These are phyloP conservation scores for Cytospora paraplurivora DNA, from an alignment of 2,329 filamentous ascomycete species.

Conservation along the genomic window DNA sequence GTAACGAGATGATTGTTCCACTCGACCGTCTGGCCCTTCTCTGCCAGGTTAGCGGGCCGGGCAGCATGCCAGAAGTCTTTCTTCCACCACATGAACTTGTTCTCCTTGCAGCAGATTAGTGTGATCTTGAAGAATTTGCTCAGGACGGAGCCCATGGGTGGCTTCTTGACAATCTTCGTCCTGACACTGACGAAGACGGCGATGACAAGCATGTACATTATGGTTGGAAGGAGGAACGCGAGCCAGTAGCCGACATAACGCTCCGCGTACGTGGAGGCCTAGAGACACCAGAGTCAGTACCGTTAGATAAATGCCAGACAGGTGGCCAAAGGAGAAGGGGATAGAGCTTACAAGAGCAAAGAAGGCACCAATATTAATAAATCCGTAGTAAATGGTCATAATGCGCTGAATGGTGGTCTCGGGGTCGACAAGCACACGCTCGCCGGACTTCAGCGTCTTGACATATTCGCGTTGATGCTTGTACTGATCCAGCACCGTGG, in stretches of 20 bases:
- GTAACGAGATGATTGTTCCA: slow-evolving; percentile 69
- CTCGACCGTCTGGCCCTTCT: slow-evolving; percentile 52
- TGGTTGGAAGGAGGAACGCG: slow-evolving; percentile 54
- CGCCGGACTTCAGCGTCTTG: slow-evolving; percentile 46
- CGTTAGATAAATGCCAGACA: too few relatives aligned
- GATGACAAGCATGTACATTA: slow-evolving; percentile 62
- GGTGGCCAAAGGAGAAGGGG: too few relatives aligned
- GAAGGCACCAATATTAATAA: slow-evolving; percentile 69
- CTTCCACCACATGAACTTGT: slow-evolving; percentile 54
- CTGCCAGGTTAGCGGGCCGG: slow-evolving; percentile 55
- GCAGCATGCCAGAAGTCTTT: slow-evolving; percentile 61
- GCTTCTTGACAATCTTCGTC: slow-evolving; percentile 57
- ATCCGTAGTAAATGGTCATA: slow-evolving; percentile 57
- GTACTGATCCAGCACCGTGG: slow-evolving; percentile 48
- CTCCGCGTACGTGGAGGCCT: slow-evolving; percentile 69
- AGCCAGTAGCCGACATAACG: slow-evolving; percentile 78
- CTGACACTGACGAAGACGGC: slow-evolving; percentile 58
- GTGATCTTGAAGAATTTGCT: slow-evolving; percentile 60
- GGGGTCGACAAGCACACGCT: slow-evolving; percentile 50
- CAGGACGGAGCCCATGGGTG: slow-evolving; percentile 68
- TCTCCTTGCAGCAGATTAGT: slow-evolving; percentile 54
- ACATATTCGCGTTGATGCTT: slow-evolving; percentile 44
- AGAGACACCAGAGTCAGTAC: too few relatives aligned
- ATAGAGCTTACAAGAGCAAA: slow-evolving; percentile 49
- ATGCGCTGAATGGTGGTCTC: slow-evolving; percentile 50